phyloP scores from a whole-genome alignment of 768 basidiomycete genomes.

The Boletus pseudopeckii region DNA sequence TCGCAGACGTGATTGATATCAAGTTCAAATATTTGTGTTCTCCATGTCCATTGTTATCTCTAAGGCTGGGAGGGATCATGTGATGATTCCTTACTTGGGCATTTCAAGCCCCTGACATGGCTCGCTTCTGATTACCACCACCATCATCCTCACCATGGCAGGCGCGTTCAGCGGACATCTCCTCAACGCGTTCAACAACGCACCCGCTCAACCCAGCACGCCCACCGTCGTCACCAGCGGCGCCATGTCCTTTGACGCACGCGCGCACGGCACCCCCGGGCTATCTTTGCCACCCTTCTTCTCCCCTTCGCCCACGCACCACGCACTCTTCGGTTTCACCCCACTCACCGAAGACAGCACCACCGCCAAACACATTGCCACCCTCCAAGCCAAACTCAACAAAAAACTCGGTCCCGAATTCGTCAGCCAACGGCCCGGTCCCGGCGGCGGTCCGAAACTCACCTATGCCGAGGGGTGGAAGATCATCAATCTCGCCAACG shows the following conservation, averaged over 20 bases:
- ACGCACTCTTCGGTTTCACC: conserved; percentile 1
- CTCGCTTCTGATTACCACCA: conserved; percentile 11
- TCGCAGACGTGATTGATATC: no score
- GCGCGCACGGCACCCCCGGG: conserved; percentile 45
- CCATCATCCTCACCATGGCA: conserved; percentile 41
- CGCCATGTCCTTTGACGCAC: conserved; percentile 57
- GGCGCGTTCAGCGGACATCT: conserved; percentile 59
- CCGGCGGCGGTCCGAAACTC: conserved; percentile 80
- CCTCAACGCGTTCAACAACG: conserved; percentile 40
- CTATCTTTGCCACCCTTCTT: conserved; percentile 2
- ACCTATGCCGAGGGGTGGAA: conserved; percentile 98
- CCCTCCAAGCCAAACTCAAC: conserved; percentile 76
- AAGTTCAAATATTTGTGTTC: no score
- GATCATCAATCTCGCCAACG: conserved; percentile 95
- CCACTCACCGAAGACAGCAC: conserved; percentile 58
- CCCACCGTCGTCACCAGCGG: conserved; percentile 46
- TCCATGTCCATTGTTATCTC: no score
- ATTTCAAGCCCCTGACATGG: neutral
- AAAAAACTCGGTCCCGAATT: conserved; percentile 93
- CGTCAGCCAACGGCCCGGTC: conserved; percentile 84
- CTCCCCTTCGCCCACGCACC: neutral
- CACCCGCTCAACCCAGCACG: conserved; percentile 17
- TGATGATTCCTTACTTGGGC: neutral
- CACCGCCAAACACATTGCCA: conserved; percentile 51
- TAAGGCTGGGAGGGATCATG: no score